These are phyloP conservation scores for Penstemon davidsonii DNA, from an alignment of 257 asterid species.

Conservation along the genomic window DNA sequence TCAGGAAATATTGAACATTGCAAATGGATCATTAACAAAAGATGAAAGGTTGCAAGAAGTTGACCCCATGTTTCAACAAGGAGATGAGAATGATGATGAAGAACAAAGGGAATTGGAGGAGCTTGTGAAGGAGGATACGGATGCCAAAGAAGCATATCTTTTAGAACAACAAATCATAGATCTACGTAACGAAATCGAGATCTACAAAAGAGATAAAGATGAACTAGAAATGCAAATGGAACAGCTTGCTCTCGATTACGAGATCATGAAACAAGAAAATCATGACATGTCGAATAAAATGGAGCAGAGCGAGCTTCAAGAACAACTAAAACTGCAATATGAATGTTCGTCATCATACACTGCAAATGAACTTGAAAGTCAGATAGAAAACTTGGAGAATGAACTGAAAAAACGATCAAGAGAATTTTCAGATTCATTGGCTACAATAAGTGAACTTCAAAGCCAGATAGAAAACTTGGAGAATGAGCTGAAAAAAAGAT, in stretches of 20 bases:
- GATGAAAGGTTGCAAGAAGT: conserved; percentile 28
- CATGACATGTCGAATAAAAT: conserved; percentile 73
- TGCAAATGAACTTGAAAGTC: conserved; percentile 61
- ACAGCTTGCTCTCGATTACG: conserved; percentile 96
- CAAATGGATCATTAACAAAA: conserved; percentile 31
- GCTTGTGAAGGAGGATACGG: conserved; percentile 74
- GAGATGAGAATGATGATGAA: conserved; percentile 54
- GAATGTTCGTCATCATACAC: conserved; percentile 72
- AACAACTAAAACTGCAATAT: conserved; percentile 82
- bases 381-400: conserved; percentile 66
- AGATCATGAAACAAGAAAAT: conserved; percentile 91
- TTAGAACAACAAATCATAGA: conserved; percentile 79
- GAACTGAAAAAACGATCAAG: conserved; percentile 53
- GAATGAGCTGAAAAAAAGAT: conserved; percentile 50
- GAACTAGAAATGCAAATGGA: conserved; percentile 93
- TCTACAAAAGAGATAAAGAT: conserved; percentile 68
- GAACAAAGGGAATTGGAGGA: conserved; percentile 80
- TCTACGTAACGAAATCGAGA: conserved; percentile 69
- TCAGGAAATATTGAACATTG: conserved; percentile 38
- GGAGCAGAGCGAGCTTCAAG: conserved; percentile 85
- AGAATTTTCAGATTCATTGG: conserved; percentile 47
- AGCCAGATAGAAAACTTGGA: conserved; percentile 68
- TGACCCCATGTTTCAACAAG: conserved; percentile 28
- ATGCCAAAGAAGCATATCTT: conserved; percentile 60
- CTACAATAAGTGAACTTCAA: conserved; percentile 57